These are phyloP conservation scores for Trametes sp. DNA, from an alignment of 1,284 basidiomycete genomes.

Conservation along the genomic window DNA sequence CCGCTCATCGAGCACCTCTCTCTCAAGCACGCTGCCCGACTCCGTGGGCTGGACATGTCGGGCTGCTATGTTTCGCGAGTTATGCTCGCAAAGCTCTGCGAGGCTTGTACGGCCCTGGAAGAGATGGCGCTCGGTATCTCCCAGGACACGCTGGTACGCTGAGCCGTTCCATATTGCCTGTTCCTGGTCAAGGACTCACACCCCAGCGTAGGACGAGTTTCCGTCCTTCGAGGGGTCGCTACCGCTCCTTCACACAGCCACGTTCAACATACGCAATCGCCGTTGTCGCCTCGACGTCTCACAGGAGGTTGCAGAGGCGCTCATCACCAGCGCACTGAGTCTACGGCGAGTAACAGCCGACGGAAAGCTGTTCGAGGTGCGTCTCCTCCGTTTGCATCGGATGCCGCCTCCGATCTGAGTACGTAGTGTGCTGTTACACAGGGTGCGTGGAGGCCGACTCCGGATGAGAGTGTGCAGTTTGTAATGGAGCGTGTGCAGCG, in stretches of 20 bases:
- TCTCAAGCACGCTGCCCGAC: slow-evolving; percentile 44
- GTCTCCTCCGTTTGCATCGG: not conserved
- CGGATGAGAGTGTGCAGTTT: slow-evolving; percentile 7
- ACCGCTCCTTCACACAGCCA: slow-evolving; percentile 3
- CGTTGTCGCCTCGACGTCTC: not conserved
- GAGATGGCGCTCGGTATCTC: slow-evolving; percentile 26
- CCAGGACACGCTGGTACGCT: slow-evolving; percentile 20
- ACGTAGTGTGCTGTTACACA: not conserved
- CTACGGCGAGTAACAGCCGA: slow-evolving; percentile 19
- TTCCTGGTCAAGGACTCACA: not conserved
- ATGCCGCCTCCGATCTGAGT: not conserved
- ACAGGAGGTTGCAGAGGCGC: not conserved
- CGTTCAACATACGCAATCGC: slow-evolving; percentile 8
- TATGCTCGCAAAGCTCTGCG: too few relatives aligned
- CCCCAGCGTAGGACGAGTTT: not conserved
- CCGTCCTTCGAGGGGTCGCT: not conserved
- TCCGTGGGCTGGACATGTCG: slow-evolving; percentile 48
- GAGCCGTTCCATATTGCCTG: not conserved
- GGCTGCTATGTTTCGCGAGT: slow-evolving; percentile 42
- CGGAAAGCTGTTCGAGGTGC: slow-evolving; percentile 22
- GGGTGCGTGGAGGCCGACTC: slow-evolving; percentile 16
- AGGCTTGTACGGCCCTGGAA: too few relatives aligned
- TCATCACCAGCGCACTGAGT: not conserved
- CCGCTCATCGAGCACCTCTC: slow-evolving; percentile 51
- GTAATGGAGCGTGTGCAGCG: slow-evolving; percentile 8